Conservation (phyloP, 148 eudicot species). For the Rhododendron williamsianum region DNA sequence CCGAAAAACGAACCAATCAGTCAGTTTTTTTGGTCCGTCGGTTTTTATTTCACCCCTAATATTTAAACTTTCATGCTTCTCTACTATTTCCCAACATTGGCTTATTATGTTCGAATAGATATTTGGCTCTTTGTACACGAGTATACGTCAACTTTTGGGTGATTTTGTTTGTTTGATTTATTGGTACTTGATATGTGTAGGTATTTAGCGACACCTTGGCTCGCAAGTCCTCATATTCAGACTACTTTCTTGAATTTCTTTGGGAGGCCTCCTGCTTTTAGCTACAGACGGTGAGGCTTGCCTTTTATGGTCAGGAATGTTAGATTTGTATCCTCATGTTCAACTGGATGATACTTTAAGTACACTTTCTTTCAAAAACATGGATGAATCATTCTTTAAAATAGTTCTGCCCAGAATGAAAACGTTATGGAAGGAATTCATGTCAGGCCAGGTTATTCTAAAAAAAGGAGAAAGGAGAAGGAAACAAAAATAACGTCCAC, state of each 20-base stretch:
- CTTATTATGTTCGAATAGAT: not conserved
- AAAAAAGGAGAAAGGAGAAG: not conserved
- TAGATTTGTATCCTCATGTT: not conserved
- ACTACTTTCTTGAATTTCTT: constrained; percentile 73
- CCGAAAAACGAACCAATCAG: too few species aligned
- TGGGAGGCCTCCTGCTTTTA: constrained; percentile 66
- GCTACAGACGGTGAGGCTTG: constrained; percentile 54
- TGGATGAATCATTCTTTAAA: constrained; percentile 5
- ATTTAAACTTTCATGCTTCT: not conserved
- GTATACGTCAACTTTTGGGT: not conserved
- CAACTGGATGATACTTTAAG: not conserved
- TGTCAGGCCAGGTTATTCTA: not conserved
- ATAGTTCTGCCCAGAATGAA: not conserved
- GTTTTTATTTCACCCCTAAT: too few species aligned
- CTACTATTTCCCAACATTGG: not conserved
- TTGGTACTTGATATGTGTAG: constrained; percentile 28
- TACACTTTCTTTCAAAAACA: not conserved
- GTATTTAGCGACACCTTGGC: constrained; percentile 91
- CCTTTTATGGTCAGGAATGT: not conserved
- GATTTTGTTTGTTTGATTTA: not conserved
- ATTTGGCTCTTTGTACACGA: not conserved
- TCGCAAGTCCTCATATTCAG: constrained; percentile 88
- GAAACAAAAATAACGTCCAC: not conserved
- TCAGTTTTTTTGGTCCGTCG: too few species aligned
- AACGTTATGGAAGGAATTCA: not conserved